Conservation (phyloP, 2,329 filamentous ascomycete species). For the Passalora sequoiae region DNA sequence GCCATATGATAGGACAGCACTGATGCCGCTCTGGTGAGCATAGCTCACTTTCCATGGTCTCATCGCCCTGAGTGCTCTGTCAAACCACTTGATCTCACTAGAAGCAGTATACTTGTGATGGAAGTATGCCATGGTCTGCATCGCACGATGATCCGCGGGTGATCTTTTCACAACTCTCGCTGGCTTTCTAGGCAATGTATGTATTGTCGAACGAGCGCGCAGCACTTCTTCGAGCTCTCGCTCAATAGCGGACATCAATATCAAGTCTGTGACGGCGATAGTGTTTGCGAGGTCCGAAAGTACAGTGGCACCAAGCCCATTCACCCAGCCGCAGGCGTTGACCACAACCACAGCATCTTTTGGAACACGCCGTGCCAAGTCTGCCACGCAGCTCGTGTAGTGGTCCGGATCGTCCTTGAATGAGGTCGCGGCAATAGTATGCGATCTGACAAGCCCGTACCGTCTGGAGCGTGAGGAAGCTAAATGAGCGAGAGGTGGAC, state of each 20-base stretch:
- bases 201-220: background rate
- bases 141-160: slow-evolving; percentile 60
- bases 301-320: slow-evolving; percentile 63
- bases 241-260: slow-evolving; percentile 65
- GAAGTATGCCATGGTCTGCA: slow-evolving; percentile 79
- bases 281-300: slow-evolving; percentile 53
- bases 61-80: slow-evolving; percentile 51
- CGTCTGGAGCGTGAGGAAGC: slow-evolving; percentile 15
- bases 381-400: slow-evolving; percentile 59
- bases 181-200: slow-evolving; percentile 4
- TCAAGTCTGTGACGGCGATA: slow-evolving; percentile 55
- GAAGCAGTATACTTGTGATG: slow-evolving; percentile 41
- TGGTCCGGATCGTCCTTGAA: slow-evolving; percentile 63
- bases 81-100: slow-evolving; percentile 42
- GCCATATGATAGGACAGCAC: slow-evolving; percentile 64
- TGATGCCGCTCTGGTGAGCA: slow-evolving; percentile 49
- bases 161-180: slow-evolving; percentile 50
- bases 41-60: slow-evolving; percentile 62
- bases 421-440: slow-evolving; percentile 61
- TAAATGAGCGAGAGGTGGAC: slow-evolving; percentile 63
- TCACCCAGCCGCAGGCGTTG: slow-evolving; percentile 71
- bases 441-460: slow-evolving; percentile 52
- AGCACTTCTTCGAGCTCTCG: slow-evolving; percentile 40
- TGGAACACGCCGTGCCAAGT: slow-evolving; percentile 56
- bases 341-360: slow-evolving; percentile 57